Evolutionary conservation across 1,139 yeast genomes (phyloP), one percentile per base, ranked within the genome.

Genomic region (Pichia sp.): DNA sequence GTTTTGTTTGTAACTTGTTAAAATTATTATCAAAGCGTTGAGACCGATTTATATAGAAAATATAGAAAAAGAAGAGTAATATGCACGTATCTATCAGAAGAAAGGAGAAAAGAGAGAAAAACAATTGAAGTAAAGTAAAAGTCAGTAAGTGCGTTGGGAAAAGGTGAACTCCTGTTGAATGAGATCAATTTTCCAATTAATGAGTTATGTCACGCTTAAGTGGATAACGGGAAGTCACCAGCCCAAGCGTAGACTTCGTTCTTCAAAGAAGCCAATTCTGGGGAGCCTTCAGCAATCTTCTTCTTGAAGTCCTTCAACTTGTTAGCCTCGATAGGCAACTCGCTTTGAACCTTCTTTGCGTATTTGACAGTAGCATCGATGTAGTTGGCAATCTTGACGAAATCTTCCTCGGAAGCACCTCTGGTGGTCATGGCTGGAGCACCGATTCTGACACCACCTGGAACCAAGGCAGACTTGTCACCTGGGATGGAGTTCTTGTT

Each of bases 401-500:
- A 93, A 70, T 93, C 98, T 61, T 79, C 86, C 71, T 85, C 90
- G 63, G 89, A 86, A 69, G 92, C 82, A 67, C 98, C 99, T 77
- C 99, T 88, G 60, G 98, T 89, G 61, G 97, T 83, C 99, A 93
- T 93, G 60, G 98, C 98, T 64, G 99, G 99, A 46, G 99, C 91
- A 71, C 99, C 99, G 62, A 93, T 86, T 77, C 99, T 89, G 61
- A 93, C 85, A 74, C 99, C 99, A 73, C 96, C 96, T 69, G 99
- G 99, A 57, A 91, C 96, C 62, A 93, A 81, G 58, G 99, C 99
- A 51, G 97, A 89, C 78, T 88, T 91, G 75, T 93, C 99, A 69
- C 98, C 98, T 60, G 99, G 98, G 64, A 93, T 91, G 52, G 99
- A 87, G 81, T 93, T 93, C 77, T 93, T 93, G 81, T 93, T 93